Evolutionary conservation across 2,329 filamentous ascomycete genomes (phyloP), one percentile per base, ranked within the genome.

Genomic region (Alternaria gansuensis): DNA sequence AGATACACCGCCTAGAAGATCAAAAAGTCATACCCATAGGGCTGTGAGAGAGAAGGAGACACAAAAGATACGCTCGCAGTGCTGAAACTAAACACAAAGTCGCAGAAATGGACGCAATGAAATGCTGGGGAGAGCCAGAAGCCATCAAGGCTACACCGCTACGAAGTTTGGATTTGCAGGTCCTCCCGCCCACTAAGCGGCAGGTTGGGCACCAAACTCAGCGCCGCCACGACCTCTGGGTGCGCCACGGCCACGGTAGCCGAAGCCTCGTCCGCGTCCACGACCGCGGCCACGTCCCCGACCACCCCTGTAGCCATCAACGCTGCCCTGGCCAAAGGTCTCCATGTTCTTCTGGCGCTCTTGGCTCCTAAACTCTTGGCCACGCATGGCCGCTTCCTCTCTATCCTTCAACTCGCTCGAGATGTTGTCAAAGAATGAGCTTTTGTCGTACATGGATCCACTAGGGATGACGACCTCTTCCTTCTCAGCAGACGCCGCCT

Each of bases 341-440:
- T 99, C 95, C 74, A 99, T 91, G 76, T 98, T 98, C 81, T 92
- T 93, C 77, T 90, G 92, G 76, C 96, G 91, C 77, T 98, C 95
- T 77, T 98, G 93, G 37, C 88, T 90, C 53, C 95, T 88, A 88
- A 95, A 96, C 76, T 96, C 92, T 46, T 91, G 88, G 31, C 92
- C 93, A 4, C 84, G 85, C 40, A 82, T 75, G 31, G 78, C 83
- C 37, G 88, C 88, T 62, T 94, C 91, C 51, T 91, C 88, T 41
- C 95, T 88, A 66, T 99, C 95, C 77, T 91, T 96, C 62, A 91
- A 86, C 76, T 99, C 95, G 66, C 92, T 96, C 0, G 92, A 96
- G 65, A 99, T 97, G 78, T 99, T 97, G 80, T 99, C 95, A 74
- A 99, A 99, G 83, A 99, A 99, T 1, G 82, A 88, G 5, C 88